These are phyloP conservation scores for Endothia cerciana DNA, from an alignment of 2,329 filamentous ascomycete species.

Conservation along the genomic window DNA sequence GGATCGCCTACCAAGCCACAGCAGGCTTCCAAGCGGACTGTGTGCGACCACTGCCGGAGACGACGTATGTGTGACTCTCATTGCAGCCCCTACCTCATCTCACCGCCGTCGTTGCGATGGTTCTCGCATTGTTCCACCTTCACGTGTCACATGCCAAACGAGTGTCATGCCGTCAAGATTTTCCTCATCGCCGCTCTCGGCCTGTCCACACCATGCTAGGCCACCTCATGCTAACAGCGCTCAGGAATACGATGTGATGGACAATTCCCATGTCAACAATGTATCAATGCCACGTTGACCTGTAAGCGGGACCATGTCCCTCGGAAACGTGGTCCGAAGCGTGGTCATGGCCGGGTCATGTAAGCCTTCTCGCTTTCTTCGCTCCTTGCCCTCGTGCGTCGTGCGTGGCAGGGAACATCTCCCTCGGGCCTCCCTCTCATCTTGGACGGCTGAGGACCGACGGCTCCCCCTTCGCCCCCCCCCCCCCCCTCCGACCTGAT, in stretches of 20 bases:
- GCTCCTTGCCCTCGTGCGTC: background rate
- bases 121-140: background rate
- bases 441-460: background rate
- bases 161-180: conserved; percentile 28
- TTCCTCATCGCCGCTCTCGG: conserved; percentile 23
- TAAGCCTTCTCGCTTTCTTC: conserved; percentile 8
- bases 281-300: conserved; percentile 59
- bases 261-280: conserved; percentile 62
- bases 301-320: conserved; percentile 69
- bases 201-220: background rate
- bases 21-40: conserved; percentile 40
- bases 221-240: conserved; percentile 16
- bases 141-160: conserved; percentile 6
- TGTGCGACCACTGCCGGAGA: conserved; percentile 51
- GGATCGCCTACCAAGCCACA: conserved; percentile 24
- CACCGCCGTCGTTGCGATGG: background rate
- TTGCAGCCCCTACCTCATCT: conserved; percentile 1
- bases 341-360: conserved; percentile 64
- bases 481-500: background rate
- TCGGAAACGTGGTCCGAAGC: conserved; percentile 66
- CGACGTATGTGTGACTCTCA: conserved; percentile 41
- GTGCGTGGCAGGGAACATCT: background rate
- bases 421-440: background rate
- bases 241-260: conserved; percentile 52
- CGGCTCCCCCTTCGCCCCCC: too few species aligned